A percentile compares a stretch with the other conserved stretches of the same genome.
These are phyloP conservation scores for Dictyostelium purpureum DNA, from an alignment of 78 protist genomes.

Conservation along the genomic window DNA sequence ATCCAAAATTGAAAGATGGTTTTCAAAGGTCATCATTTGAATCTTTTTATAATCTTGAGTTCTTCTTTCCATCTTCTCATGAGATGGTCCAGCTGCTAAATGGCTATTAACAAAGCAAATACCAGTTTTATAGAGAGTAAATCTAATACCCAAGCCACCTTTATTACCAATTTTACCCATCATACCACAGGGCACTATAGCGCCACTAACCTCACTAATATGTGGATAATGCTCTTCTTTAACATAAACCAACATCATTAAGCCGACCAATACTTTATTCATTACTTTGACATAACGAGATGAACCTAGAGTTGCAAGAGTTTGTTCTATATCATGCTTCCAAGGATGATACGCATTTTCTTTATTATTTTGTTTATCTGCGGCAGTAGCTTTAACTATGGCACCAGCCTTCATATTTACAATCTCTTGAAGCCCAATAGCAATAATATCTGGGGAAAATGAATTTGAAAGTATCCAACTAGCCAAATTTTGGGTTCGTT, in stretches of 20 bases:
- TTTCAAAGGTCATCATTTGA: constrained; percentile 49
- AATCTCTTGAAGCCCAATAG: constrained; percentile 63
- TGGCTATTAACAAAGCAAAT: constrained; percentile 60
- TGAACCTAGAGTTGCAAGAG: not conserved
- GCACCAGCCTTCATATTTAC: constrained; percentile 76
- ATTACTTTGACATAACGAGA: constrained; percentile 57
- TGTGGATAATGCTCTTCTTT: constrained; percentile 71
- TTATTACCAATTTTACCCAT: constrained; percentile 79
- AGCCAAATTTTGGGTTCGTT: constrained; percentile 46
- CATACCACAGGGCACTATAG: constrained; percentile 62
- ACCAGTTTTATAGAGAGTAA: constrained; percentile 60
- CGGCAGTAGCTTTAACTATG: constrained; percentile 69
- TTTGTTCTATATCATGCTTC: constrained; percentile 76
- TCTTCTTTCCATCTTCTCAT: constrained; percentile 60
- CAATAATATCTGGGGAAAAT: constrained; percentile 53
- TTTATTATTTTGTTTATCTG: constrained; percentile 35
- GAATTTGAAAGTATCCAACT: constrained; percentile 42
- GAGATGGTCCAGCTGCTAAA: constrained; percentile 74
- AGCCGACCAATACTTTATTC: constrained; percentile 62
- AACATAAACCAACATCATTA: constrained; percentile 43
- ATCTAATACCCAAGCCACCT: constrained; percentile 61
- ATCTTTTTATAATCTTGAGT: constrained; percentile 65
- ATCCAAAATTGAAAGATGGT: constrained; percentile 47
- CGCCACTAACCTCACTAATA: constrained; percentile 13
- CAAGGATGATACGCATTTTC: constrained; percentile 77